These are phyloP conservation scores for Sonneratia caseolaris DNA, from an alignment of 345 rosid genomes.

Conservation along the genomic window DNA sequence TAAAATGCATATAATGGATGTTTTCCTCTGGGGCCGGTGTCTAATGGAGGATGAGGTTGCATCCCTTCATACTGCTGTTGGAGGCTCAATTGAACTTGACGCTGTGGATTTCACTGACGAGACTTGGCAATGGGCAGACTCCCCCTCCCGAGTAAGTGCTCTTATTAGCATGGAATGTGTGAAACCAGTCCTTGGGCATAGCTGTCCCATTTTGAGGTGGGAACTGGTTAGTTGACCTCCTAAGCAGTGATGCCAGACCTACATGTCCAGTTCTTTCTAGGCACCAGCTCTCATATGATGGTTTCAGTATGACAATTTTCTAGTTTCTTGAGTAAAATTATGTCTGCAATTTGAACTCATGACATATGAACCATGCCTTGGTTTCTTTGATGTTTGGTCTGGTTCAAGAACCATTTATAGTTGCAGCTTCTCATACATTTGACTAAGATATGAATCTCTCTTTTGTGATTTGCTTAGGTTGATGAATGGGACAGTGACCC, in stretches of 20 bases:
- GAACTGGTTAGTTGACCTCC: background rate
- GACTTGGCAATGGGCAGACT: conserved; percentile 96
- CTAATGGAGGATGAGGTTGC: conserved; percentile 87
- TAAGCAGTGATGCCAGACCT: background rate
- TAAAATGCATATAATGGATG: conserved; percentile 99
- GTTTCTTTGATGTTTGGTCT: background rate
- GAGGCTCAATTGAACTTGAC: conserved; percentile 51
- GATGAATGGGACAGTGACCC: conserved; percentile 99
- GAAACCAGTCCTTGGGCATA: background rate
- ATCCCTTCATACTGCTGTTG: conserved; percentile 68
- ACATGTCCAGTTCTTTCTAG: background rate
- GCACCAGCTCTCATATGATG: background rate
- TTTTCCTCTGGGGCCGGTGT: conserved; percentile 96
- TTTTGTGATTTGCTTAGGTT: conserved; percentile 38
- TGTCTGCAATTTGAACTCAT: background rate
- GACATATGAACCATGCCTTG: background rate
- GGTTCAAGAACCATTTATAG: background rate
- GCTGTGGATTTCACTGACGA: conserved; percentile 82
- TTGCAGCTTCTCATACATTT: background rate
- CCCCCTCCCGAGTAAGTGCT: conserved; percentile 79
- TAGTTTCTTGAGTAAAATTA: background rate
- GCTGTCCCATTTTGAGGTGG: background rate
- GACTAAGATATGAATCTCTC: conserved; percentile 3
- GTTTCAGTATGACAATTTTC: background rate
- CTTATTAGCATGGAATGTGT: conserved; percentile 5